Conservation (phyloP, 345 rosid genomes). For the Carallia brachiata region DNA sequence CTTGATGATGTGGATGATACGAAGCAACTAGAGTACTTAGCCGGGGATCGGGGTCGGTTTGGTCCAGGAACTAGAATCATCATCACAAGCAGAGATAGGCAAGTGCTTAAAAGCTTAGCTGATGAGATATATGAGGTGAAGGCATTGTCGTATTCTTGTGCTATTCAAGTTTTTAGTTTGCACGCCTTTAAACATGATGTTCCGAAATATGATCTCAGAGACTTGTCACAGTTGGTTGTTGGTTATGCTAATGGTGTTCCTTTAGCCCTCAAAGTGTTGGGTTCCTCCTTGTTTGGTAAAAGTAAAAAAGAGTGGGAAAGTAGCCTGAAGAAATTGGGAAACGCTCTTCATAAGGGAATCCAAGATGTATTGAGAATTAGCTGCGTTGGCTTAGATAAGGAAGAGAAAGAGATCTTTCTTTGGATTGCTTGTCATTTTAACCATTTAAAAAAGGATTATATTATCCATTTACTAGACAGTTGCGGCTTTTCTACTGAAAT, state of each 20-base stretch:
- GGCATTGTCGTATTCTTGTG: background rate
- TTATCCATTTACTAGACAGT: background rate
- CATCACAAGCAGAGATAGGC: conserved; percentile 2
- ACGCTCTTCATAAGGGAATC: background rate
- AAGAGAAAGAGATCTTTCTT: background rate
- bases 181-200: background rate
- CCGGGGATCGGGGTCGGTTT: background rate
- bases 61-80: conserved; percentile 9
- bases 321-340: background rate
- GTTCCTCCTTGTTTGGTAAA: background rate
- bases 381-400: background rate
- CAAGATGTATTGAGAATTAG: conserved; percentile 2
- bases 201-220: background rate
- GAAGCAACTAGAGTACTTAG: background rate
- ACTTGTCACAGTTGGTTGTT: background rate
- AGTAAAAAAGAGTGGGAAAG: background rate
- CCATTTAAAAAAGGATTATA: background rate
- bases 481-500: background rate
- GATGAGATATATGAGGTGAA: background rate
- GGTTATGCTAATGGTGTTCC: conserved; percentile 7
- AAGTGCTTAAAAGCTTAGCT: background rate
- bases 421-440: conserved; percentile 8
- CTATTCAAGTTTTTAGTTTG: background rate
- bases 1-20: background rate
- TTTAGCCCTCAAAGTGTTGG: conserved; percentile 9